Conservation (phyloP, 2,329 filamentous ascomycete species). For the Coleophoma cylindrospora region DNA sequence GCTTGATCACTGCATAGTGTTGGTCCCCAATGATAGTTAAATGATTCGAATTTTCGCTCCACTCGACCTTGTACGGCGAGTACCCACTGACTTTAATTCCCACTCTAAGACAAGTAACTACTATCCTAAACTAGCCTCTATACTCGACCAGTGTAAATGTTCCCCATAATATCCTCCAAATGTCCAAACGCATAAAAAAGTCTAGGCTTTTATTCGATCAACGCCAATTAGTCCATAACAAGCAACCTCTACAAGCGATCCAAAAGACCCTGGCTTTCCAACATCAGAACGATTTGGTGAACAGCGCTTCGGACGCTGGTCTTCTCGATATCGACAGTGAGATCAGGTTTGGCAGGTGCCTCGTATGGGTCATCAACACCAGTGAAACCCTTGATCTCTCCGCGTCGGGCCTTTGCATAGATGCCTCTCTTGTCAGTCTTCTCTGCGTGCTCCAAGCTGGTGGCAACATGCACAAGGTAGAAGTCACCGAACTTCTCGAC, state of each 20-base stretch:
- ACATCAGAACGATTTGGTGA: conserved; percentile 89
- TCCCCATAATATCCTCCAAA: background rate
- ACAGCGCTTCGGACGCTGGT: conserved; percentile 88
- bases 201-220: background rate
- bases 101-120: too few relatives aligned
- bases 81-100: too few relatives aligned
- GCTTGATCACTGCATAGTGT: too few relatives aligned
- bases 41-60: too few relatives aligned
- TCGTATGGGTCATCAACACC: conserved; percentile 98
- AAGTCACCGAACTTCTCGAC: conserved; percentile 87
- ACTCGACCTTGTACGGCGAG: too few relatives aligned
- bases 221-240: background rate
- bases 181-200: background rate
- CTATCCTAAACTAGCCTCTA: too few relatives aligned
- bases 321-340: conserved; percentile 81
- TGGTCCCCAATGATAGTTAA: too few relatives aligned
- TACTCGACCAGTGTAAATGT: too few relatives aligned
- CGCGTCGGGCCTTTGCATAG: conserved; percentile 76
- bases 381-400: conserved; percentile 97
- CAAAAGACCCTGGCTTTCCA: conserved; percentile 85
- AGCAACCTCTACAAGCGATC: conserved; percentile 46
- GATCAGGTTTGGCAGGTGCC: conserved; percentile 71
- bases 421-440: conserved; percentile 91
- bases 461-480: conserved; percentile 93
- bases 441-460: conserved; percentile 87